Conservation (phyloP, 2,329 filamentous ascomycete species). For the Diatrype stigma region DNA sequence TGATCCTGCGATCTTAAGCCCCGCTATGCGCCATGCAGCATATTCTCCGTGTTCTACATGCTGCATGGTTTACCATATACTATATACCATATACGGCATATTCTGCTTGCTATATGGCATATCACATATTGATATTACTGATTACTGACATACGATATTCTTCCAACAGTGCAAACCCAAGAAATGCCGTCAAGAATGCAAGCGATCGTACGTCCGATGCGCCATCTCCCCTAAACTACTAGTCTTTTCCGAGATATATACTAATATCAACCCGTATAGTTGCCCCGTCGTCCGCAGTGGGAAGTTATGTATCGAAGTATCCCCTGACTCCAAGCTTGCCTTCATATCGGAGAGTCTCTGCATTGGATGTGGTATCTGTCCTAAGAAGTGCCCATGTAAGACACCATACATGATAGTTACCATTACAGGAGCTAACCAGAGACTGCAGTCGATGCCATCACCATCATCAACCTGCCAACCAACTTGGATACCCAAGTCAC, state of each 20-base stretch:
- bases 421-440: not conserved
- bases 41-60: not conserved
- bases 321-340: constrained; percentile 82
- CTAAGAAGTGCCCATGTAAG: constrained; percentile 87
- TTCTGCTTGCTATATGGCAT: constrained; percentile 27
- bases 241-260: not conserved
- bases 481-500: constrained; percentile 98
- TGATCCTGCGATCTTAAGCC: not conserved
- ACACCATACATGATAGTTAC: not conserved
- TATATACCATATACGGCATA: constrained; percentile 24
- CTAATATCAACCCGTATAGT: constrained; percentile 10
- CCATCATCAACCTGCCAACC: constrained; percentile 99
- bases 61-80: no score
- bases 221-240: not conserved
- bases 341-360: constrained; percentile 96
- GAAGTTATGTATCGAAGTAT: constrained; percentile 96
- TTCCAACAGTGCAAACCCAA: constrained; percentile 75
- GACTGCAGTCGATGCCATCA: constrained; percentile 75
- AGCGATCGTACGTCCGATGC: constrained; percentile 71
- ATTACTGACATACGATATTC: constrained; percentile 7
- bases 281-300: constrained; percentile 87
- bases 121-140: constrained; percentile 13
- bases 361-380: constrained; percentile 98
- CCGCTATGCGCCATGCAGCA: constrained; percentile 1
- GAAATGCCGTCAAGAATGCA: constrained; percentile 99